Conservation (phyloP, 2,329 filamentous ascomycete species). For the Trichophyton simii region DNA sequence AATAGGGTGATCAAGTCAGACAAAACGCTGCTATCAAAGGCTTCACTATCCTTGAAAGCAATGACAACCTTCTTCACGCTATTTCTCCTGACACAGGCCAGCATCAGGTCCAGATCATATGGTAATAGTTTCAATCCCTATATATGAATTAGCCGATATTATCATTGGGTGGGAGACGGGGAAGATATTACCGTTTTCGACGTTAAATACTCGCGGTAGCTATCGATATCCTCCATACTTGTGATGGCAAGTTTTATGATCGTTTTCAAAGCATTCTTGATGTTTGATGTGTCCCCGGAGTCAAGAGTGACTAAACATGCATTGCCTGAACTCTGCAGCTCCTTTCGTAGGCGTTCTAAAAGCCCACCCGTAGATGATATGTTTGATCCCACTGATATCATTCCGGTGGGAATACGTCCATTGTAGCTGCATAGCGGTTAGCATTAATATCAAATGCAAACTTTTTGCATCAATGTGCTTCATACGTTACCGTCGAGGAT, state of each 20-base stretch:
- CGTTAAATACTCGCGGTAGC: conserved; percentile 28
- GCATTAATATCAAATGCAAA: conserved; percentile 5
- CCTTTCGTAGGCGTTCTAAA: conserved; percentile 26
- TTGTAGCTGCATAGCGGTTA: conserved; percentile 21
- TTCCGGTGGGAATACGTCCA: conserved; percentile 30
- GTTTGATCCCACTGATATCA: conserved; percentile 34
- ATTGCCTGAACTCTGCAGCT: conserved; percentile 20
- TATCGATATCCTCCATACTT: conserved; percentile 27
- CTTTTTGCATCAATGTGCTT: background rate
- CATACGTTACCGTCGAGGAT: conserved; percentile 27
- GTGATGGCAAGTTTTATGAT: conserved; percentile 33
- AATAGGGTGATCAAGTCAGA: conserved; percentile 35
- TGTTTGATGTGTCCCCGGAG: conserved; percentile 33
- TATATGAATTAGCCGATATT: conserved; percentile 6
- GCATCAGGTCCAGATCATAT: conserved; percentile 36
- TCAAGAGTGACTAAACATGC: conserved; percentile 31
- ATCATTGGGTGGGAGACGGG: too few species aligned
- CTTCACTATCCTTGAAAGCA: conserved; percentile 36
- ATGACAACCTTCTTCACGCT: conserved; percentile 29
- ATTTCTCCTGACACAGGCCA: conserved; percentile 30
- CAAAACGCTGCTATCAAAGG: conserved; percentile 34
- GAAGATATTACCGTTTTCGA: conserved; percentile 25
- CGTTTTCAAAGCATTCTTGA: conserved; percentile 36
- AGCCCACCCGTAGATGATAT: conserved; percentile 30
- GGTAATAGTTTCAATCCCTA: conserved; percentile 32